These are phyloP conservation scores for Pneumocystis oryctolagi DNA, from an alignment of 1,139 yeast species.

Conservation along the genomic window DNA sequence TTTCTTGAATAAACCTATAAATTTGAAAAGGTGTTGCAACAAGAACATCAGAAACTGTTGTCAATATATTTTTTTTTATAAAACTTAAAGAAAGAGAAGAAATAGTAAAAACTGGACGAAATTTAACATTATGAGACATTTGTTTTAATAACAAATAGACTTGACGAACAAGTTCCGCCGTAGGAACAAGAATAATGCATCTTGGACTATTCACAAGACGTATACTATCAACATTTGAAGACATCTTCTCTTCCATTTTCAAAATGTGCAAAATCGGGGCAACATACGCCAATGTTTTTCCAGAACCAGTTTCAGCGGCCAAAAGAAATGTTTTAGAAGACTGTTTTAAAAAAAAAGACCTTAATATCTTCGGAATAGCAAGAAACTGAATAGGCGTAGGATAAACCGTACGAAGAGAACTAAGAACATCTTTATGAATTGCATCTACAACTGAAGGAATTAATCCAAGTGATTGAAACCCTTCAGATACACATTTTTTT, in stretches of 20 bases:
- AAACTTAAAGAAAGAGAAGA: slow-evolving; percentile 13
- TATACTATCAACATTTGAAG: neutral
- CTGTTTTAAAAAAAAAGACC: slow-evolving; percentile 19
- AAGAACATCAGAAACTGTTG: slow-evolving; percentile 52
- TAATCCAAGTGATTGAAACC: slow-evolving; percentile 49
- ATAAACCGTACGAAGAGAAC: slow-evolving; percentile 21
- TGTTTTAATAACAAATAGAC: slow-evolving; percentile 42
- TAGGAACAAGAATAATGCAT: slow-evolving; percentile 66
- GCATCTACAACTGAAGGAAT: slow-evolving; percentile 54
- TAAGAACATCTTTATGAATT: slow-evolving; percentile 40
- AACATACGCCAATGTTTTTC: slow-evolving; percentile 85
- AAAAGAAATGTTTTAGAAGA: slow-evolving; percentile 51
- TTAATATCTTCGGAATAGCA: slow-evolving; percentile 37
- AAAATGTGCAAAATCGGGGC: slow-evolving; percentile 58
- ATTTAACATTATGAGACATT: slow-evolving; percentile 36
- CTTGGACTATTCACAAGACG: slow-evolving; percentile 27
- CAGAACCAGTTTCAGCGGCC: slow-evolving; percentile 95
- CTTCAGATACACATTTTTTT: neutral
- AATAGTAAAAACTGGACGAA: slow-evolving; percentile 22
- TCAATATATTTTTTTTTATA: slow-evolving; percentile 25
- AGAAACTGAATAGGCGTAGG: slow-evolving; percentile 56
- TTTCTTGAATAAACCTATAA: slow-evolving; percentile 10
- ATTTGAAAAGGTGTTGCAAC: slow-evolving; percentile 57
- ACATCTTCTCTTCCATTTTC: slow-evolving; percentile 4
- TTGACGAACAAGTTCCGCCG: slow-evolving; percentile 76